Percentiles rank a stretch among this genome's conserved stretches.
phyloP scores from a whole-genome alignment of 495 filamentous ascomycete species.

The Parathielavia hyrcaniae region DNA sequence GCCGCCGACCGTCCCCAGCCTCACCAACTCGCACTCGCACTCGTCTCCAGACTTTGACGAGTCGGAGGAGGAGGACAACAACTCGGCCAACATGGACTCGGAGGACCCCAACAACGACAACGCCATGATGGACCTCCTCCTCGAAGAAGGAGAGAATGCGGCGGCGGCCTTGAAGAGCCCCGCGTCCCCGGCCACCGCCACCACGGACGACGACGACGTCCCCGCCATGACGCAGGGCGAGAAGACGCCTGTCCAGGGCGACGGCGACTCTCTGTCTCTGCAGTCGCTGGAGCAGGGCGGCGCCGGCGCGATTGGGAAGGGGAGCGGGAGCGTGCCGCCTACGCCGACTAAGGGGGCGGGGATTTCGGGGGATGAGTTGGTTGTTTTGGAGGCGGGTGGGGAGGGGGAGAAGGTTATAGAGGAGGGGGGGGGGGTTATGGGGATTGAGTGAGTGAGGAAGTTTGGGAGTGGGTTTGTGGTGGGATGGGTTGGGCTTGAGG shows the following conservation, averaged over 20 bases:
- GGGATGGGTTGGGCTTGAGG: background rate
- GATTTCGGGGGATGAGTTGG: background rate
- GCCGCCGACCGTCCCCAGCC: conserved; percentile 15
- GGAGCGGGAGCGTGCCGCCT: conserved; percentile 7
- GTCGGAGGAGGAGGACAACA: too few species aligned
- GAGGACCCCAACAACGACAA: background rate
- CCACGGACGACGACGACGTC: too few species aligned
- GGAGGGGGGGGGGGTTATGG: background rate
- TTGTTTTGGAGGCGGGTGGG: conserved; percentile 20
- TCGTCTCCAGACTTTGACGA: conserved; percentile 15
- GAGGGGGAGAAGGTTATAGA: conserved; percentile 24
- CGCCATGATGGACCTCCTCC: too few species aligned
- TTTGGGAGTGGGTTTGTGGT: background rate
- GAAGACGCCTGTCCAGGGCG: conserved; percentile 15
- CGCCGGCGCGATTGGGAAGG: background rate
- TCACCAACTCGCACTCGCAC: conserved; percentile 23
- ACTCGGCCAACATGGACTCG: conserved; percentile 1
- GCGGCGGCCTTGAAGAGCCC: conserved; percentile 22
- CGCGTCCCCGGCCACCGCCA: conserved; percentile 24
- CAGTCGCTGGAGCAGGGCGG: conserved; percentile 1
- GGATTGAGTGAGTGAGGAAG: conserved; percentile 7
- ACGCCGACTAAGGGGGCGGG: conserved; percentile 19
- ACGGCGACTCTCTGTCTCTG: conserved; percentile 12
- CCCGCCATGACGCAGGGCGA: conserved; percentile 21
- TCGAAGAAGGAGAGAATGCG: too few species aligned